Conservation (phyloP, 495 filamentous ascomycete genomes). For the Penicillium angulare region DNA sequence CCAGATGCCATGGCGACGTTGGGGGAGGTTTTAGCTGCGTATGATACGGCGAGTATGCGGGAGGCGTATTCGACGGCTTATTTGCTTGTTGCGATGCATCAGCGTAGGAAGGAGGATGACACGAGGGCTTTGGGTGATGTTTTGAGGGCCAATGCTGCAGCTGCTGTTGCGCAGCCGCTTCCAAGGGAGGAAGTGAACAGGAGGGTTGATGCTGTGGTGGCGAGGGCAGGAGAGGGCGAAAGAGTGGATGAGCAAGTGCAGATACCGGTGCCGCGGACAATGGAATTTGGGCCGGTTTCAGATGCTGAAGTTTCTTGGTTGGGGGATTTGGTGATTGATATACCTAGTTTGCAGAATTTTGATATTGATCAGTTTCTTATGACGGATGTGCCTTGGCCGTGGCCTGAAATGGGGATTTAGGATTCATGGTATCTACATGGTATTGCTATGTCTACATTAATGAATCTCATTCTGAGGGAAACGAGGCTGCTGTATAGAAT, state of each 20-base stretch:
- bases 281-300: no score
- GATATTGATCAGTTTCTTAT: conserved; percentile 41
- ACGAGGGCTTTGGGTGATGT: conserved; percentile 34
- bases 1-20: conserved; percentile 52
- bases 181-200: not conserved
- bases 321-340: conserved; percentile 45
- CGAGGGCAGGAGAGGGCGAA: not conserved
- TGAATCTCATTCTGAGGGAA: no score
- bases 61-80: conserved; percentile 55
- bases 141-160: conserved; percentile 31
- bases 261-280: conserved; percentile 8
- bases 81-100: conserved; percentile 45
- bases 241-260: not conserved
- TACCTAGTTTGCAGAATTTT: conserved; percentile 45
- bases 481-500: no score
- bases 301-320: conserved; percentile 41
- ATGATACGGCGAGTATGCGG: conserved; percentile 46
- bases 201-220: conserved; percentile 1
- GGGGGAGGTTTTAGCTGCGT: conserved; percentile 39
- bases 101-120: conserved; percentile 45
- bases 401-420: conserved; percentile 32
- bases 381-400: conserved; percentile 31
- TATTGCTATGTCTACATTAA: not conserved
- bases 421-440: not conserved
- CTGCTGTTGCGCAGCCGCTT: conserved; percentile 14